Evolutionary conservation across 176 grass and related monocot genomes (phyloP).

Genomic region (Cymbopogon citratus): DNA sequence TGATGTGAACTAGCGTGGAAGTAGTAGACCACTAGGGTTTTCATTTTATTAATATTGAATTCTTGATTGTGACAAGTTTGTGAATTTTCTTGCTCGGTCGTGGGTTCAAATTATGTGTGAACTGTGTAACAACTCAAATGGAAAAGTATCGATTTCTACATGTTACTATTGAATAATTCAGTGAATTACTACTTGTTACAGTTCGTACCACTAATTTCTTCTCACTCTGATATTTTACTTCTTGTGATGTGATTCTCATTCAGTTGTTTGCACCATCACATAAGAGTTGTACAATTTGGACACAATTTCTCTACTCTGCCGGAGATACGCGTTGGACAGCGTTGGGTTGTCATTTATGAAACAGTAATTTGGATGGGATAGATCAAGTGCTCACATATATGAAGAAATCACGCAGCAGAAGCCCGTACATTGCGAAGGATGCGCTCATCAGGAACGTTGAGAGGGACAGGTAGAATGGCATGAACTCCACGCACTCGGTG

Average conservation of each 20-base stretch:
- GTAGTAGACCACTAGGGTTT: too few relatives aligned
- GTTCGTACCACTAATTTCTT: background rate
- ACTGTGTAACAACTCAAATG: background rate
- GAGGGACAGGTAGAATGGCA: conserved; percentile 90
- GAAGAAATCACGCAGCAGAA: conserved; percentile 61
- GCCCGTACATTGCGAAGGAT: conserved; percentile 59
- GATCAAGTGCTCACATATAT: conserved; percentile 53
- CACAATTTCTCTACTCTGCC: background rate
- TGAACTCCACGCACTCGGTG: conserved; percentile 83
- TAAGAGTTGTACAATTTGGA: background rate
- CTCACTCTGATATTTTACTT: background rate
- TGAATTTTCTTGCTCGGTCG: too few relatives aligned
- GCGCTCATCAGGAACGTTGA: conserved; percentile 60
- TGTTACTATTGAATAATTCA: background rate
- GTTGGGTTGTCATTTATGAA: background rate
- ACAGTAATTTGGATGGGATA: background rate
- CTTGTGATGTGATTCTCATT: background rate
- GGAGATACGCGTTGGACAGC: background rate
- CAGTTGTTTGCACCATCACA: background rate
- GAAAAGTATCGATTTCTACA: background rate
- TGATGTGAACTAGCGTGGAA: too few relatives aligned
- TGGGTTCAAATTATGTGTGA: background rate
- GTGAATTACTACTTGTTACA: background rate
- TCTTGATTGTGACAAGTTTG: too few relatives aligned
- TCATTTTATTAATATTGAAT: too few relatives aligned